These are phyloP conservation scores for Nigrospora osmanthi DNA, from an alignment of 2,329 filamentous ascomycete genomes.

Conservation along the genomic window DNA sequence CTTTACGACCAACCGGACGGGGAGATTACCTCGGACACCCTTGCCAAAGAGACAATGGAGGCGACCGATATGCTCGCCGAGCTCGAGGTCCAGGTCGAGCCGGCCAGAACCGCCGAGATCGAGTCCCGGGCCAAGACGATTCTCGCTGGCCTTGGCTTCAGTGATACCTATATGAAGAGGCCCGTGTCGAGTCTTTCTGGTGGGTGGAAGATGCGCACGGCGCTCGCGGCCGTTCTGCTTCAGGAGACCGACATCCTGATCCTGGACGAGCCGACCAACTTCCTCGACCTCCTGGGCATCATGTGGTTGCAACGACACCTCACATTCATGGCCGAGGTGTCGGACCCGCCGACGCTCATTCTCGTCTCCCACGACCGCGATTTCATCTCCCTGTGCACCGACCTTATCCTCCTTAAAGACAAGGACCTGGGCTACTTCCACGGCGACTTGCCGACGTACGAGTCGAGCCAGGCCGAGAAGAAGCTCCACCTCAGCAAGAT, in stretches of 20 bases:
- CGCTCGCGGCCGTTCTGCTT: conserved; percentile 58
- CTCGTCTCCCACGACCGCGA: conserved; percentile 80
- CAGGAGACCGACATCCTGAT: conserved; percentile 72
- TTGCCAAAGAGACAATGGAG: conserved; percentile 60
- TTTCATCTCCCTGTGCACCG: conserved; percentile 70
- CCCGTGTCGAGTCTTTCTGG: conserved; percentile 63
- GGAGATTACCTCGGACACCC: conserved; percentile 44
- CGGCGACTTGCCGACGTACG: conserved; percentile 66
- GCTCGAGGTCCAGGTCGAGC: conserved; percentile 60
- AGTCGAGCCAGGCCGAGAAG: conserved; percentile 58
- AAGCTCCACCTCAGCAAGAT: conserved; percentile 63
- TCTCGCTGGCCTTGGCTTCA: conserved; percentile 65
- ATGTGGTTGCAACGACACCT: conserved; percentile 78
- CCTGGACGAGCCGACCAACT: conserved; percentile 83
- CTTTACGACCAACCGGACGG: conserved; percentile 41
- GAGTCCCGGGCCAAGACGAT: conserved; percentile 60
- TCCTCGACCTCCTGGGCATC: conserved; percentile 73
- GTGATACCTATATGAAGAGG: conserved; percentile 49
- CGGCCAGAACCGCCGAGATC: conserved; percentile 53
- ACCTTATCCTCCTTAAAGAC: conserved; percentile 69
- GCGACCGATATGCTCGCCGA: conserved; percentile 63
- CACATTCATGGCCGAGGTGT: conserved; percentile 41
- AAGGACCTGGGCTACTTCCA: conserved; percentile 66
- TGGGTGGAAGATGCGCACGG: conserved; percentile 66
- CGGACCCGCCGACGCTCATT: conserved; percentile 57